Evolutionary conservation across 2,329 filamentous ascomycete genomes (phyloP), one percentile per base, ranked within the genome.

Genomic region (Zopfia rhizophila): DNA sequence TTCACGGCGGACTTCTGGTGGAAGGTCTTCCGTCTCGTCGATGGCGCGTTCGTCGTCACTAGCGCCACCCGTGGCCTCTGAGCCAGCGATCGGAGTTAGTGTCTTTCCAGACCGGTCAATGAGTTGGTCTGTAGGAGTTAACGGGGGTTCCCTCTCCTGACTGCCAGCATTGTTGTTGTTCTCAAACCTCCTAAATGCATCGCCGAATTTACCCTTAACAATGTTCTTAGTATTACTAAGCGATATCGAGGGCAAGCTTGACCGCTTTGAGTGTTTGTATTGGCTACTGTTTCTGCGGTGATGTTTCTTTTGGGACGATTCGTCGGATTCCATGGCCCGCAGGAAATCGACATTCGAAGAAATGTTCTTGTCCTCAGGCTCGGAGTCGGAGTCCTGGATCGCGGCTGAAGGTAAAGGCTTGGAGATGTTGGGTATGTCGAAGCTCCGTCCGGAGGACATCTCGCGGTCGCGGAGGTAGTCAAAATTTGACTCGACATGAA

Each of bases 181-280:
- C 69, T 99, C 94, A 58, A 97, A 97, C 5, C 89, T 83, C 64
- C 93, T 91, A 75, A 97, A 97, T 3, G 93, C 92, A 61, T 97
- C 92, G 1, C 92, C 91, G 68, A 97, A 97, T 58, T 88, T 91
- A 17, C 91, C 90, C 4, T 86, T 87, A n/a, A 97, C 78, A 25
- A 96, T 84, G 45, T 85, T 90, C 71, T 94, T 96, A 18, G 88
- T 89, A 27, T 85, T 85, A 5, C 88, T 85, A 13, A 90, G 73
- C 0, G 87, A 85, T 42, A 88, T 80, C 1, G 81, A 83, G 10
- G 83, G 81, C 53, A 96, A 73, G 68, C 90, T 94, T 1, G 86
- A 80, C 8, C 89, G 83, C 69, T 96, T 96, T 17, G 75, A 70
- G 55, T 87, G 83, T 60, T 84, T 87, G 17, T 78, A 75, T 37